phyloP scores from a whole-genome alignment of 1,284 basidiomycete species.

The Omphalotus olearius region DNA sequence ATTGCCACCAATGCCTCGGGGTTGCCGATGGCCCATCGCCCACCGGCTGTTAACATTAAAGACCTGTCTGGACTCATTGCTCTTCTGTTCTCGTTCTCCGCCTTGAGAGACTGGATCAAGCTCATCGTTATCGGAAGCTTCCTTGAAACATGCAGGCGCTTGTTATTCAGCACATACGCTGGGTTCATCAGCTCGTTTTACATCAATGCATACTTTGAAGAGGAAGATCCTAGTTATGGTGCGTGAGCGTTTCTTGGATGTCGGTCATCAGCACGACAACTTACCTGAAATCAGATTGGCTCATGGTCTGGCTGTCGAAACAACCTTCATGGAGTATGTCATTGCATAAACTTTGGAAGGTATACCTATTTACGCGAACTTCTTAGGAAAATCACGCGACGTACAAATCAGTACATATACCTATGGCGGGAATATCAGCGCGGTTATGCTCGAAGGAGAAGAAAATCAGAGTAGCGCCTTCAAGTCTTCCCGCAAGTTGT shows the following conservation, averaged over 20 bases:
- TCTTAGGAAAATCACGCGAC: constrained; percentile 39
- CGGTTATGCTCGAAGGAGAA: constrained; percentile 33
- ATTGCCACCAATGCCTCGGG: neutral
- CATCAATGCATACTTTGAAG: constrained; percentile 58
- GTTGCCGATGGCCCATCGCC: neutral
- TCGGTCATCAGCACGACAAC: constrained; percentile 4
- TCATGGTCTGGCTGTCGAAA: constrained; percentile 58
- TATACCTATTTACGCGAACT: neutral
- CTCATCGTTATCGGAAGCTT: constrained; percentile 57
- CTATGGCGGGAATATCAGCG: constrained; percentile 32
- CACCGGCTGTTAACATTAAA: neutral
- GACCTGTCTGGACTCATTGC: constrained; percentile 30
- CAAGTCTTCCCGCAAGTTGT: constrained; percentile 28
- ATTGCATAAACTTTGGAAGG: constrained; percentile 1
- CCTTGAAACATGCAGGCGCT: constrained; percentile 53
- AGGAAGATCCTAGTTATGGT: constrained; percentile 56
- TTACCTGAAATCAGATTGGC: constrained; percentile 40
- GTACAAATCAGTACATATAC: constrained; percentile 46
- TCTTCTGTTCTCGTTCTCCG: constrained; percentile 45
- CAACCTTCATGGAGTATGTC: constrained; percentile 43
- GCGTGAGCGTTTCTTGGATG: constrained; percentile 19
- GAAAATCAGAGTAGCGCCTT: constrained; percentile 22
- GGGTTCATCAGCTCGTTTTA: constrained; percentile 49
- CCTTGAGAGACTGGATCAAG: constrained; percentile 61
- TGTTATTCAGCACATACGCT: constrained; percentile 37